These are phyloP conservation scores for Phyllosticta citrichinensis DNA, from an alignment of 2,329 filamentous ascomycete genomes.

Conservation along the genomic window DNA sequence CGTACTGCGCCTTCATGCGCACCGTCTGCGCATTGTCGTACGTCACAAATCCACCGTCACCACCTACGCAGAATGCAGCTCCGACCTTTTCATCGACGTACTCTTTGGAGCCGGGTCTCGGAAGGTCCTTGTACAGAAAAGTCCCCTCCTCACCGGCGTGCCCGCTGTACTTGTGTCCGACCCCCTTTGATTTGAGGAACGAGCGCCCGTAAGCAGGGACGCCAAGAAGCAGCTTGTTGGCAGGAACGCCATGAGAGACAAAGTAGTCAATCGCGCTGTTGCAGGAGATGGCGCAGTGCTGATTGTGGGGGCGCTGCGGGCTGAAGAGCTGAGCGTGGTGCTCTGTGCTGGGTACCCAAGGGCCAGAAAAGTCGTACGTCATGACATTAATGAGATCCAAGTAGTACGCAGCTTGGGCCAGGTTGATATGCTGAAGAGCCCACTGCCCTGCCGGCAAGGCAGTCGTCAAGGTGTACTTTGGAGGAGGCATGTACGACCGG, in stretches of 20 bases:
- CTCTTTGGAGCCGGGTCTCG: slow-evolving; percentile 52
- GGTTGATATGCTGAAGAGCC: slow-evolving; percentile 59
- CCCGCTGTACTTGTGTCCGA: slow-evolving; percentile 50
- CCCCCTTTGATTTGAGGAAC: slow-evolving; percentile 54
- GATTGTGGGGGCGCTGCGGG: slow-evolving; percentile 42
- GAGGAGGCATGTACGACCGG: slow-evolving; percentile 57
- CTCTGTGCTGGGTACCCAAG: slow-evolving; percentile 57
- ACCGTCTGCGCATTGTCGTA: slow-evolving; percentile 75
- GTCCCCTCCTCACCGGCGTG: slow-evolving; percentile 53
- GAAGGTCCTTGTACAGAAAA: slow-evolving; percentile 65
- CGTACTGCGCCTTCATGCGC: slow-evolving; percentile 63
- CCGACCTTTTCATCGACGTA: slow-evolving; percentile 56
- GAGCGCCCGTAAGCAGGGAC: slow-evolving; percentile 67
- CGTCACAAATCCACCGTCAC: slow-evolving; percentile 66
- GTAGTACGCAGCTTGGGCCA: slow-evolving; percentile 51
- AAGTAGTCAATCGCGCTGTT: slow-evolving; percentile 57
- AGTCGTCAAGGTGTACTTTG: slow-evolving; percentile 59
- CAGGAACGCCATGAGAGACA: slow-evolving; percentile 54
- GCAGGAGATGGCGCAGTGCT: slow-evolving; percentile 49
- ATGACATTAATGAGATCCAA: slow-evolving; percentile 70
- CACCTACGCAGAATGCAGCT: slow-evolving; percentile 62
- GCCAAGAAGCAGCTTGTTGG: slow-evolving; percentile 64
- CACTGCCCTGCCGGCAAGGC: slow-evolving; percentile 59
- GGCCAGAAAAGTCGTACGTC: slow-evolving; percentile 69
- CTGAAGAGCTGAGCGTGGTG: slow-evolving; percentile 69